Conservation (phyloP, 2,329 filamentous ascomycete genomes). For the Ceratocystis albifundus region DNA sequence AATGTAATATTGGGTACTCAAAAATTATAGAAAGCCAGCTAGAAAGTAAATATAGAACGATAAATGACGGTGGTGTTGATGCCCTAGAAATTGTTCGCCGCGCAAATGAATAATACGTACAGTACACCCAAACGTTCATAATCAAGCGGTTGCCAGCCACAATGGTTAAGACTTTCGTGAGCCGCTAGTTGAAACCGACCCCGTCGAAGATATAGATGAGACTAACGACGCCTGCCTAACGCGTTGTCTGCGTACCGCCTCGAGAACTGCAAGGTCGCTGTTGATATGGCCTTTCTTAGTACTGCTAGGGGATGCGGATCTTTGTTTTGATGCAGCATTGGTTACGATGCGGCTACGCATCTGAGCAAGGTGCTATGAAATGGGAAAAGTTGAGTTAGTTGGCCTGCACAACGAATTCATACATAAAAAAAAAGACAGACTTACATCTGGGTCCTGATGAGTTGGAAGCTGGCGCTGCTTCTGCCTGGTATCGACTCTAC, state of each 20-base stretch:
- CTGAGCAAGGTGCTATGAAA: slow-evolving; percentile 3
- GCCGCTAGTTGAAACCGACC: not conserved
- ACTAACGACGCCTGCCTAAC: not conserved
- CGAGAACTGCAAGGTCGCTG: slow-evolving; percentile 2
- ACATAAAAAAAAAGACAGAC: not conserved
- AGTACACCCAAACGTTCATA: no score
- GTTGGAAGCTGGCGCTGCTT: not conserved
- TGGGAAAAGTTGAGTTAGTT: not conserved
- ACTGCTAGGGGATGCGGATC: not conserved
- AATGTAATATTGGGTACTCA: not conserved
- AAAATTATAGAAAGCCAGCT: not conserved
- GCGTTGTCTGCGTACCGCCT: not conserved
- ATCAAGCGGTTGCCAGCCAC: no score
- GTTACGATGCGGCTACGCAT: not conserved
- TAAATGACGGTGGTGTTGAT: no score
- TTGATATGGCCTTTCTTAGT: not conserved
- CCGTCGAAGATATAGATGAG: not conserved
- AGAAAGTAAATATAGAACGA: no score
- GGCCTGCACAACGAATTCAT: no score
- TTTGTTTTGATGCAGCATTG: not conserved
- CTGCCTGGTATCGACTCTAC: not conserved
- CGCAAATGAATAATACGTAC: no score
- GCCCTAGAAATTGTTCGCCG: no score
- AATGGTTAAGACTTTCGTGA: not conserved
- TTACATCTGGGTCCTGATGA: slow-evolving; percentile 9